Conservation (phyloP, 2,329 filamentous ascomycete genomes). For the Penicillium sp. region DNA sequence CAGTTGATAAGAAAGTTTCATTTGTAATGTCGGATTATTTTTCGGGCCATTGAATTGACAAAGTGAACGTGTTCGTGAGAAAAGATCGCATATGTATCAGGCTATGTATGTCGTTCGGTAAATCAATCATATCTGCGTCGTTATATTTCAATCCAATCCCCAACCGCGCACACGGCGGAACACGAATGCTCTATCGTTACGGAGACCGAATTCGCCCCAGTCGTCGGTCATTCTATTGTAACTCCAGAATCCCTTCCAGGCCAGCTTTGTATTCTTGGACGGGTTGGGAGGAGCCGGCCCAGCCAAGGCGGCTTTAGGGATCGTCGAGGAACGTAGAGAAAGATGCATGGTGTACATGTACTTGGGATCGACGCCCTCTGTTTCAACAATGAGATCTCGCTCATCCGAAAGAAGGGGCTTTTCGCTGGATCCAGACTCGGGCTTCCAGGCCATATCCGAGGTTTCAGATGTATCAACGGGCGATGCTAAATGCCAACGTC, state of each 20-base stretch:
- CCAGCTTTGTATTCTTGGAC: conserved; percentile 79
- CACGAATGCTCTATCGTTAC: conserved; percentile 62
- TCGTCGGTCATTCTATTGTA: conserved; percentile 89
- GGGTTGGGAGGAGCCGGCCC: conserved; percentile 35
- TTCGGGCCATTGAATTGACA: not conserved
- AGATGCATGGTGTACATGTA: conserved; percentile 87
- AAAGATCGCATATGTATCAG: not conserved
- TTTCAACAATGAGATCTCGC: conserved; percentile 77
- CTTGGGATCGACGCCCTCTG: conserved; percentile 74
- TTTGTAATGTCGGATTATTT: too few relatives aligned
- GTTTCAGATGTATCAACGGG: conserved; percentile 34
- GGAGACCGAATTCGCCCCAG: conserved; percentile 76
- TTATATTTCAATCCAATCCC: conserved; percentile 42
- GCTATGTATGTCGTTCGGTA: conserved; percentile 1
- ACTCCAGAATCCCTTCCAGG: conserved; percentile 88
- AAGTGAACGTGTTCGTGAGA: not conserved
- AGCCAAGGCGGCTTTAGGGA: conserved; percentile 53
- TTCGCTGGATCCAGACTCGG: conserved; percentile 38
- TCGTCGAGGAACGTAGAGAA: conserved; percentile 60
- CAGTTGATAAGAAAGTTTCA: too few relatives aligned
- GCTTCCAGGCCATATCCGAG: conserved; percentile 13
- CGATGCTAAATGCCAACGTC: conserved; percentile 66
- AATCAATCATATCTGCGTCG: conserved; percentile 4
- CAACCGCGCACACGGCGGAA: conserved; percentile 65
- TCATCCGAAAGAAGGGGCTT: conserved; percentile 31